These are phyloP conservation scores for Jamesozyma lodderae DNA, from an alignment of 805 yeast species.

Conservation along the genomic window DNA sequence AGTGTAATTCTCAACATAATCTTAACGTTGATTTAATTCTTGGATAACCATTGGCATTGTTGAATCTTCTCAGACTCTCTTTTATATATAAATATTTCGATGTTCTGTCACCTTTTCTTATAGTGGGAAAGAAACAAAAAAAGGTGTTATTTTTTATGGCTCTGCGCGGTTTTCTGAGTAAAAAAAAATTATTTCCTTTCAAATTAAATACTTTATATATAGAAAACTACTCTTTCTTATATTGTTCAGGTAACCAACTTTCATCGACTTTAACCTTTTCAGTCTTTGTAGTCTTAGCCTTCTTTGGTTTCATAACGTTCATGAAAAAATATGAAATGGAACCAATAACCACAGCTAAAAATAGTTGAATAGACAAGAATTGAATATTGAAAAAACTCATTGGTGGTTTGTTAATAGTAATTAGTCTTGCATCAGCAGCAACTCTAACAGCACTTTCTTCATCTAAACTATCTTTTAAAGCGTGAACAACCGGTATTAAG, in stretches of 20 bases:
- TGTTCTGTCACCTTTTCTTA: too few species aligned
- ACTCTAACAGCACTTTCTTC: conserved; percentile 45
- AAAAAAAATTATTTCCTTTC: too few species aligned
- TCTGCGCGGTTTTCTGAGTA: too few species aligned
- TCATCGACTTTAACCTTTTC: not conserved
- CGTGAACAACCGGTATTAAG: conserved; percentile 51
- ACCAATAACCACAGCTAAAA: conserved; percentile 42
- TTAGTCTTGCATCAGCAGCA: conserved; percentile 48
- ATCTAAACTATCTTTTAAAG: conserved; percentile 32
- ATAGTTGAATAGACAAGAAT: conserved; percentile 51
- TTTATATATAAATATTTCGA: too few species aligned
- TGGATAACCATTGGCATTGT: too few species aligned
- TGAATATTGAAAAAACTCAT: conserved; percentile 68
- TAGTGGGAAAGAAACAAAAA: too few species aligned
- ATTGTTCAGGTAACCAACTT: conserved; percentile 7
- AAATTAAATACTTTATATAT: too few species aligned
- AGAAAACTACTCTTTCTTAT: too few species aligned
- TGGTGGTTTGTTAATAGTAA: conserved; percentile 52
- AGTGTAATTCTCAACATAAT: too few species aligned
- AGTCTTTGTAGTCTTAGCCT: not conserved
- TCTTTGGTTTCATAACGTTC: not conserved
- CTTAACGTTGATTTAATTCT: too few species aligned
- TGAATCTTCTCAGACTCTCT: too few species aligned
- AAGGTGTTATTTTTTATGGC: too few species aligned
- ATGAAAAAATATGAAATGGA: conserved; percentile 36